Conservation (phyloP, 345 rosid genomes). For the Arabidopsis suecica region DNA sequence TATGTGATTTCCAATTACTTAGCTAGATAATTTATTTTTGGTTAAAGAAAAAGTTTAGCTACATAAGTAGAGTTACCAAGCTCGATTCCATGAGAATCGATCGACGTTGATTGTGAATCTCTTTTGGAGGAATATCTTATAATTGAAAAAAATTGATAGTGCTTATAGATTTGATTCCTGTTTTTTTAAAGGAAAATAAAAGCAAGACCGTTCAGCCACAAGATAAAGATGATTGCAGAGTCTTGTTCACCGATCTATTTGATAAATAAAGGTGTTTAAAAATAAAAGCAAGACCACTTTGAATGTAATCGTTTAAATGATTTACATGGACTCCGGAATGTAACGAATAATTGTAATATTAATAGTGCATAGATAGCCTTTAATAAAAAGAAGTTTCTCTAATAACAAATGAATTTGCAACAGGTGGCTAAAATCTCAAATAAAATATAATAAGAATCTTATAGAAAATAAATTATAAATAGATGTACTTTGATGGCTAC, state of each 20-base stretch:
- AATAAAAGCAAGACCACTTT: constrained; percentile 34
- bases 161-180: constrained; percentile 41
- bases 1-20: not conserved
- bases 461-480: not conserved
- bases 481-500: constrained; percentile 35
- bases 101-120: constrained; percentile 42
- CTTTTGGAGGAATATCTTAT: constrained; percentile 44
- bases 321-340: constrained; percentile 22
- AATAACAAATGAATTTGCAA: constrained; percentile 2
- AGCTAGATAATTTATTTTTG: too few relatives aligned
- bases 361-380: not conserved
- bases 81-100: constrained; percentile 11
- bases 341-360: constrained; percentile 2
- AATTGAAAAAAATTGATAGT: constrained; percentile 28
- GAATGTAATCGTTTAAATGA: constrained; percentile 35
- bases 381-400: not conserved
- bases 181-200: not conserved
- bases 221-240: constrained; percentile 40
- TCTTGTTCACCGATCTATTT: constrained; percentile 42
- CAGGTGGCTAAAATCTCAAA: constrained; percentile 25
- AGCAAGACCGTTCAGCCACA: constrained; percentile 47
- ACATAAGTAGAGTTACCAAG: constrained; percentile 3
- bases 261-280: constrained; percentile 29
- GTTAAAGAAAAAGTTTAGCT: not conserved
- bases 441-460: constrained; percentile 9